Evolutionary conservation across 2,329 filamentous ascomycete genomes (phyloP), one percentile per base, ranked within the genome.

Genomic region (Colletotrichum tropicale): DNA sequence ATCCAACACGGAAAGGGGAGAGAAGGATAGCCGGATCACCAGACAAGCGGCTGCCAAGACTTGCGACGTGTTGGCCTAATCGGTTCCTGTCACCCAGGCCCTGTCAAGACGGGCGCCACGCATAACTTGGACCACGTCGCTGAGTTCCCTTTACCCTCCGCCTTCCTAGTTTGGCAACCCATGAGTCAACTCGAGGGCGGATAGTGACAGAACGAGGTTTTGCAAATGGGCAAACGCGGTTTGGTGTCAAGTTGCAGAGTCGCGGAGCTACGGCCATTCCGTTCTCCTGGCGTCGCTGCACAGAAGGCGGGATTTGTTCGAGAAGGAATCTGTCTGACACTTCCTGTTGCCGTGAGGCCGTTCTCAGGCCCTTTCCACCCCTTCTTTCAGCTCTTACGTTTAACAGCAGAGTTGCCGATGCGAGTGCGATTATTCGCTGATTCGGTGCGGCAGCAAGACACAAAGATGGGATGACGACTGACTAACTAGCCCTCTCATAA

Each of bases 171-270:
- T 26, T 9, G 69, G 73, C 18, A 72, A 68, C 15, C 34, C 34
- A 30, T 58, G 69, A 64, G 32, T 72, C 56, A 58, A 34, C 55
- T 56, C 28, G 56, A 64, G 56, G 34, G 38, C 9, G 15, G 34
- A 34, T 28, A 56, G 30, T 48, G 26, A 60, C 24, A 56, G 62
- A 58, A 7, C 8, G 43, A 55, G 26, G 64, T 52, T 60, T 69
- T 69, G 73, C 24, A 65, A 65, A 60, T 60, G 28, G 58, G 56
- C 28, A 68, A 65, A 75, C 70, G 58, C 48, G 32, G 43, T 65
- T 73, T 68, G 70, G 48, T 32, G 43, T 73, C 16, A 34, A 64
- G 73, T 73, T 73, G 70, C 73, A 68, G 43, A 58, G 7, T 21
- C 24, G 43, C 58, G 43, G 64, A 52, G 32, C 34, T 18, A 38